Base-by-base conservation (phyloP, 1,284 basidiomycete genomes). In the Pseudozyma sp. region DNA sequence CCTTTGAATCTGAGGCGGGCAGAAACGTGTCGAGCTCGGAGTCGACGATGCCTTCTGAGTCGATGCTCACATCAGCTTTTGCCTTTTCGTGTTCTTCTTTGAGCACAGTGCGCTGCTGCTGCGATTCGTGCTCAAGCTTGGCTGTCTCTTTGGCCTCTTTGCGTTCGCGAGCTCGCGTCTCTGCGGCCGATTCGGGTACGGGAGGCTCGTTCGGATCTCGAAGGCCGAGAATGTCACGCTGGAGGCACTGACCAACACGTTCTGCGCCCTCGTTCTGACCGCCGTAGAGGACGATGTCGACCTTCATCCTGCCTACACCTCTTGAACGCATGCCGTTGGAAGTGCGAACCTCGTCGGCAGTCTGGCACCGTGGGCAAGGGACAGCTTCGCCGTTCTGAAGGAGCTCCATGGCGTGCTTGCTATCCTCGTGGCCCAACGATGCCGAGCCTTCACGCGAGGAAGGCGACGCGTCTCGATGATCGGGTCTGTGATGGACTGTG, bases 271-370 rank as follows among this genome's bases (percentile, higher is more conserved):
- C 90, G 79, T 91, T 92, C 85, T 95, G 94, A 81, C 96, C 94
- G 72, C 94, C 94, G 83, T 97, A 97, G 37, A 97, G 86, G 0
- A 97, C 93, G 8, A 97, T 93, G 66, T 91, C 92, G 0, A 94
- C 92, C 40, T 94, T 90, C 57, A 97, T 87, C 66, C 89, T 89
- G 1, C 94, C 94, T 16, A 94, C 88, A 1, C 91, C 91, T 43
- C 94, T 87, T 8, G 91, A 89, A 11, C 94, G 90, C 83, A 95
- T 93, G 4, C 92, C 92, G 13, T 91, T 86, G 16, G 91, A 86
- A 51, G 90, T 88, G 33, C 94, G 89, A 31, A 91, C 90, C 47
- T 87, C 86, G 72, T 94, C 91, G 68, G 89, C 86, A 17, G 88
- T 87, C 14, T 88, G 87, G 84, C 94, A 97, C 62, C 90, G 88